Base-by-base conservation (phyloP, 2,329 filamentous ascomycete species). In the Colletotrichum paranaense region DNA sequence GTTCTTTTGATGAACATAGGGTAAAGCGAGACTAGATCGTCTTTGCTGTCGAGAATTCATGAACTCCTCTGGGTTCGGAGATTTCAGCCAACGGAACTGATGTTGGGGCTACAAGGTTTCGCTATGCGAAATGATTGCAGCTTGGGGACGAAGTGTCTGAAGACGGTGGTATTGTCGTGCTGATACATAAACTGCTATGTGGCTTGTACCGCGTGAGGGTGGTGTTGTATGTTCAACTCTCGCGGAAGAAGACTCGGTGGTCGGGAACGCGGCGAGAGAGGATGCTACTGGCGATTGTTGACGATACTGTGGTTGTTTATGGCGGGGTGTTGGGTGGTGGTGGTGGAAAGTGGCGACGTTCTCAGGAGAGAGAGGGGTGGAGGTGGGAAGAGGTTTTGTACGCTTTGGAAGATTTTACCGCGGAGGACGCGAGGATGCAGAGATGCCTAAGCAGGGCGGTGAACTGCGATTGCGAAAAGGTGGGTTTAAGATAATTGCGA, bases 101-200 rank as follows among this genome's bases (percentile, higher is more conserved):
- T 93, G 86, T 95, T 92, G 85, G 91, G 91, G 89, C 93, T 95
- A 93, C 94, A 94, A 90, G 92, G 94, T 92, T 94, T 97, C 90
- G 92, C 90, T 93, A 94, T 95, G 91, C 95, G 95, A 94, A 97
- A 97, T 91, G 93, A 90, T 91, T 95, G 95, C 94, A 97, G 94
- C 94, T 95, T 94, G 89, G 94, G 94, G 91, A 92, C 92, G 88
- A 93, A 92, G 92, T 96, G 93, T 94, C 92, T 94, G 92, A 94
- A 95, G 92, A 95, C 92, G 93, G 94, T 91, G 91, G 91, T 91
- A 82, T 89, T 84, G 92, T 93, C 93, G 94, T 94, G 93, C 94
- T 95, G 95, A 98, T 97, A 97, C 95, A 97, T 97, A 97, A 94
- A 97, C 95, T 93, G 74, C 74, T 75, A 42, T 68, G 68, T 75